Base-by-base conservation (phyloP, 768 basidiomycete genomes). In the Rhodotorula taiwanensis region DNA sequence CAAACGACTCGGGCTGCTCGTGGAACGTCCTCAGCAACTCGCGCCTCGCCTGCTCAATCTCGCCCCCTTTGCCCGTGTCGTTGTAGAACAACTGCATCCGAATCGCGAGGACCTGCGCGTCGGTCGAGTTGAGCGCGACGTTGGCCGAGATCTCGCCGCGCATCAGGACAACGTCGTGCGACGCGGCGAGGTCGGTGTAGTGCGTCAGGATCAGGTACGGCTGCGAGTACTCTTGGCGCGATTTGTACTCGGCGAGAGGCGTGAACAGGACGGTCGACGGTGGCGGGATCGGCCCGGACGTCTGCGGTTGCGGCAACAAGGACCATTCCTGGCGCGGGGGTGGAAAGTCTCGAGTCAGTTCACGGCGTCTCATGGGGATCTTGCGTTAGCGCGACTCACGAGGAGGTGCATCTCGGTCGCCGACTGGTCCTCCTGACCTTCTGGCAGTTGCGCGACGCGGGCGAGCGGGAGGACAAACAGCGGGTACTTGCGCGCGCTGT, bases 181-280 rank as follows among this genome's bases (percentile, higher is more conserved):
- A 84, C 31, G 81, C 75, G 3, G 85, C 83, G 9, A 99, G 78
- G 72, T 98, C 93, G 53, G 93, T 86, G 76, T 98, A 97, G 75
- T 89, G 84, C 7, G 93, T 97, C 43, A 97, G 72, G 28, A 88
- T 87, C 30, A 99, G 80, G 73, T 90, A 88, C 2, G 94, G 93
- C 8, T 90, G 92, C 11, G 95, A 88, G 75, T 86, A 97, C 23
- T 86, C 81, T 55, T 81, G 81, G 44, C 87, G 84, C 60, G 84
- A 76, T 76, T 95, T 94, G 82, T 89, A 99, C 77, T 97, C 94
- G 69, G 87, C 86, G 47, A 98, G 80, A 4, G 93, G 88, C 0
- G 95, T 92, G 79, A 94, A 94, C 41, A 98, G 80, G 55, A 94
- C 80, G 0, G 91, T 92, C 10, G 91, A 83, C 13, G 69, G 73